Base-by-base conservation (phyloP, 768 basidiomycete genomes). In the Leccinellum albellum region DNA sequence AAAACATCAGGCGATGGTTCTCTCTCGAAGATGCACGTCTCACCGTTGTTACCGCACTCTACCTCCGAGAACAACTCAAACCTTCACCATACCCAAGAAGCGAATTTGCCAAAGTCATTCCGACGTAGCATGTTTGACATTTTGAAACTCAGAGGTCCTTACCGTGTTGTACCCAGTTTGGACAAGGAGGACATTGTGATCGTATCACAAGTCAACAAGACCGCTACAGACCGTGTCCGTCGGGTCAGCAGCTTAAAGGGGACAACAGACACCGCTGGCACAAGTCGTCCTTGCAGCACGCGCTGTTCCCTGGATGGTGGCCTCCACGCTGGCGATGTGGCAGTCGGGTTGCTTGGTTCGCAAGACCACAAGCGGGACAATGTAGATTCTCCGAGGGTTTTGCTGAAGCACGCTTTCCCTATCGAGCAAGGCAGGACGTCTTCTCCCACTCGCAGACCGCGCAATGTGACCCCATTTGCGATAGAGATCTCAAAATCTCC, bases 81-180 rank as follows among this genome's bases (percentile, higher is more conserved):
- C 10, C 26, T 8, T 21, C 40, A 9, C 14, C 45, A 24, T 10
- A 45, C 31, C 13, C 32, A 24, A 14, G 47, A 52, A n/a, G 13
- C 28, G 20, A 10, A 24, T 24, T 44, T 57, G 8, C 61, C 54
- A 14, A 67, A 59, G 54, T 54, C 64, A 35, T 60, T 59, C 50
- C 64, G 61, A 31, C 66, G 56, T 14, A 58, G 61, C 59, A 62
- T 64, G 61, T 61, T 70, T 26, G 60, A 64, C 46, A 55, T 70
- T 9, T 47, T 72, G 50, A 65, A 52, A 46, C 58, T 65, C 26
- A 63, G 46, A 21, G 42, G 44, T 26, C 37, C 53, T 40, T 33
- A 50, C n/a, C 63, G 23, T 3, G 24, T 40, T n/a, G 37, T 28
- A 13, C 52, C 53, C 14, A 57, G 23, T 20, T 20, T n/a, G 15